Conservation (phyloP, 208 protist species). For the Trypanosoma theileri region DNA sequence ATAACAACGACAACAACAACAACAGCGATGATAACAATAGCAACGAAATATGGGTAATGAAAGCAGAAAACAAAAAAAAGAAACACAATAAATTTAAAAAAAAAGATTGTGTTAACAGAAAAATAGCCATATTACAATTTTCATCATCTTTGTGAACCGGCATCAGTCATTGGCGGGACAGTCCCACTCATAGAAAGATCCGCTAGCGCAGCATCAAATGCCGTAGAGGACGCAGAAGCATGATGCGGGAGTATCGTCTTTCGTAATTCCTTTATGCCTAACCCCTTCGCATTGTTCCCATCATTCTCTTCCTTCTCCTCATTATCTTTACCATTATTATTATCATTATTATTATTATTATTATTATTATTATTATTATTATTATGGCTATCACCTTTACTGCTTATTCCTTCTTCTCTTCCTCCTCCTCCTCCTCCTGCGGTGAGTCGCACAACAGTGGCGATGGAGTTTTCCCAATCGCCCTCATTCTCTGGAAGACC, state of each 20-base stretch:
- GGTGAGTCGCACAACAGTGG: conserved; percentile 74
- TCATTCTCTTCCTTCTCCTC: background rate
- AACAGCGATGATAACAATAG: too few relatives aligned
- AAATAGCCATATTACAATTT: background rate
- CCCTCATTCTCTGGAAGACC: conserved; percentile 46
- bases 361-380: background rate
- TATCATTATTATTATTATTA: background rate
- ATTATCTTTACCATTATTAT: conserved; percentile 1
- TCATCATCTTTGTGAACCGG: conserved; percentile 1
- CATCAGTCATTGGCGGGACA: background rate
- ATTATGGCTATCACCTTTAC: too few relatives aligned
- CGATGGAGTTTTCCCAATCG: conserved; percentile 65
- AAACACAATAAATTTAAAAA: background rate
- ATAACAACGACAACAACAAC: too few relatives aligned
- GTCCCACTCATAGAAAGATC: conserved; percentile 55
- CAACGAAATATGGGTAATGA: too few relatives aligned
- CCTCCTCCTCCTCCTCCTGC: conserved; percentile 17
- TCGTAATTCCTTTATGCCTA: conserved; percentile 29
- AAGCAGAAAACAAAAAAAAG: background rate
- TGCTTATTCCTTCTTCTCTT: background rate
- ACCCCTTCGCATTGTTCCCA: conserved; percentile 6
- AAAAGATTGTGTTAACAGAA: background rate
- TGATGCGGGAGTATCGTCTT: conserved; percentile 52
- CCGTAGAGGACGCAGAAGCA: conserved; percentile 48
- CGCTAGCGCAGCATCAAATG: conserved; percentile 58